Conservation (phyloP, 768 basidiomycete genomes). For the Gyrodon lividus region DNA sequence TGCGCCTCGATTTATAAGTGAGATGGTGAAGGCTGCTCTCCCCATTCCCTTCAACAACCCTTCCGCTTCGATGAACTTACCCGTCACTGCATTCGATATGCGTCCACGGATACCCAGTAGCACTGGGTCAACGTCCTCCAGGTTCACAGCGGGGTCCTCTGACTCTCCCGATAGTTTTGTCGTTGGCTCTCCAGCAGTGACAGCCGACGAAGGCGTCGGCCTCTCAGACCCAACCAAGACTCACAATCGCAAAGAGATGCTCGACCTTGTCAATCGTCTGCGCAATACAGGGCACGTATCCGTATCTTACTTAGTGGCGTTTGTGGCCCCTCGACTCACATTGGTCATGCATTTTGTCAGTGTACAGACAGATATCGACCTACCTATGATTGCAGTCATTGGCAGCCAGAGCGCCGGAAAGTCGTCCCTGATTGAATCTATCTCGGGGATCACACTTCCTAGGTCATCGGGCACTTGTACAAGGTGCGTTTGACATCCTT, state of each 20-base stretch:
- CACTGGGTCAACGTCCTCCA: too few species aligned
- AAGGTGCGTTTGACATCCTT: conserved; percentile 38
- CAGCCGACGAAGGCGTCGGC: conserved; percentile 37
- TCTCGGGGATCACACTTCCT: conserved; percentile 66
- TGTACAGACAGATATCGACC: conserved; percentile 63
- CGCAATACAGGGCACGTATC: conserved; percentile 57
- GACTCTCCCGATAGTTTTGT: not conserved
- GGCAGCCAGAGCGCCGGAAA: conserved; percentile 71
- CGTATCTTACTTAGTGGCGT: too few species aligned
- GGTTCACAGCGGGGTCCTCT: not conserved
- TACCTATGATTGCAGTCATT: conserved; percentile 68
- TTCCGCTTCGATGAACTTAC: too few species aligned
- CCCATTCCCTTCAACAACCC: too few species aligned
- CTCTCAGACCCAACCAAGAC: conserved; percentile 52
- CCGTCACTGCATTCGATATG: too few species aligned
- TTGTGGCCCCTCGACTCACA: too few species aligned
- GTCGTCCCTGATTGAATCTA: conserved; percentile 70
- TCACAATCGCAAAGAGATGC: conserved; percentile 51
- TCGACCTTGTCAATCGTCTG: conserved; percentile 56
- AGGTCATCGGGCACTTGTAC: conserved; percentile 72
- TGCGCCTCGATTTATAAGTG: too few species aligned
- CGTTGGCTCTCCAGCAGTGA: not conserved
- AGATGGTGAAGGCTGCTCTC: too few species aligned
- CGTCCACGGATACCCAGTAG: too few species aligned
- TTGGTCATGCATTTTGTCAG: conserved; percentile 29